phyloP scores from a whole-genome alignment of 2,329 filamentous ascomycete genomes.

The Pyrenophora teres region DNA sequence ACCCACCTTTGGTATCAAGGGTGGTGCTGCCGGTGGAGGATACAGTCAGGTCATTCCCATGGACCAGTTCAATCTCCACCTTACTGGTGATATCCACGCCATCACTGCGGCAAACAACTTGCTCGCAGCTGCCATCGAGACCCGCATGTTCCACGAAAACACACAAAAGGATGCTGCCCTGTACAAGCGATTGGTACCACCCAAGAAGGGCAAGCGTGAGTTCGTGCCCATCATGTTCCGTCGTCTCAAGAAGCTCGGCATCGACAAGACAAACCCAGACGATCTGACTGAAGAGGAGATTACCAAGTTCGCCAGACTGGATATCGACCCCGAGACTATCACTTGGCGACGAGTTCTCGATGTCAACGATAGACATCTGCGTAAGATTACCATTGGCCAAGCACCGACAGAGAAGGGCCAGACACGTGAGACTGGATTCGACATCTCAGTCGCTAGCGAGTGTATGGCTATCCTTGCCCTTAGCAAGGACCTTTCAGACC shows the following conservation, averaged over 20 bases:
- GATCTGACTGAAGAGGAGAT: slow-evolving; percentile 91
- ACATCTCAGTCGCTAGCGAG: slow-evolving; percentile 96
- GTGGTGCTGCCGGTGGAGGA: slow-evolving; percentile 92
- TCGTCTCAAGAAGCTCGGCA: slow-evolving; percentile 91
- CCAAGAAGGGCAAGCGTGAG: slow-evolving; percentile 84
- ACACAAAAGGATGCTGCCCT: slow-evolving; percentile 90
- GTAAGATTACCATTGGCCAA: slow-evolving; percentile 85
- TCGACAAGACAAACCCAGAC: slow-evolving; percentile 91
- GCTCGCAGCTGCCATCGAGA: slow-evolving; percentile 93
- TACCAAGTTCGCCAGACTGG: slow-evolving; percentile 82
- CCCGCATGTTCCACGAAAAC: slow-evolving; percentile 96
- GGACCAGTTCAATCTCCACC: slow-evolving; percentile 98
- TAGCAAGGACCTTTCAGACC: slow-evolving; percentile 82
- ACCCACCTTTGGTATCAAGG: slow-evolving; percentile 98
- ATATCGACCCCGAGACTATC: slow-evolving; percentile 96
- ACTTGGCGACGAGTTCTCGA: slow-evolving; percentile 96
- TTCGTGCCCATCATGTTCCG: slow-evolving; percentile 93
- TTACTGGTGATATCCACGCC: slow-evolving; percentile 97
- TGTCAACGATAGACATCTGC: slow-evolving; percentile 93
- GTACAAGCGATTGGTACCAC: slow-evolving; percentile 84
- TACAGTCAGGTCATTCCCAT: slow-evolving; percentile 99
- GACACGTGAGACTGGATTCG: slow-evolving; percentile 87
- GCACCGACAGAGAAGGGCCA: slow-evolving; percentile 90
- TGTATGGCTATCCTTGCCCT: slow-evolving; percentile 98
- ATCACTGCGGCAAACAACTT: slow-evolving; percentile 97